phyloP scores from a whole-genome alignment of 2,329 filamentous ascomycete genomes.

The Scytalidium lignicola region DNA sequence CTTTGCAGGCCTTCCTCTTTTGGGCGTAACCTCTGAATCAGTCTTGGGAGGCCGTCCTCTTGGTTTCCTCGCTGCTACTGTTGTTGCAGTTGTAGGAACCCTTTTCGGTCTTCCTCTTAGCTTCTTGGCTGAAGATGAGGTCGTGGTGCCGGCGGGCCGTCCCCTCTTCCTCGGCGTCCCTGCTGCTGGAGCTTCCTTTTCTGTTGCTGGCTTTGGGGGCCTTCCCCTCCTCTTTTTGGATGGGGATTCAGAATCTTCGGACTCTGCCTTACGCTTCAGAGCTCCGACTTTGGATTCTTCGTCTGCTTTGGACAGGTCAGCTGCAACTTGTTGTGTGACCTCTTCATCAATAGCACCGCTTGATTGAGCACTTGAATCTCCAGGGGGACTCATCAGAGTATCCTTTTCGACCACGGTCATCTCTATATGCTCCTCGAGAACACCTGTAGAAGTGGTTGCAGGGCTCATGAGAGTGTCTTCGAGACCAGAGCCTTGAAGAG shows the following conservation, averaged over 20 bases:
- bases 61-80: constrained; percentile 1
- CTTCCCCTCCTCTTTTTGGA: constrained; percentile 11
- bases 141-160: constrained; percentile 2
- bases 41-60: too few relatives aligned
- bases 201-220: constrained; percentile 3
- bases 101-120: neutral
- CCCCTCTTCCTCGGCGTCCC: constrained; percentile 1
- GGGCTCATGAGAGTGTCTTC: neutral
- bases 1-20: neutral
- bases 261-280: constrained; percentile 1
- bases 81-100: neutral
- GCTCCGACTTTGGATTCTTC: neutral
- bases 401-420: constrained; percentile 15
- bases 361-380: constrained; percentile 1
- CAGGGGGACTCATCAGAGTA: constrained; percentile 4
- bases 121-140: constrained; percentile 1
- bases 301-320: neutral
- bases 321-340: neutral
- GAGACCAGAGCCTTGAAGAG: neutral
- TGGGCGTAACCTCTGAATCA: too few relatives aligned
- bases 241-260: neutral
- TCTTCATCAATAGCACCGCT: constrained; percentile 4
- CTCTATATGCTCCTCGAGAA: neutral
- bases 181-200: neutral
- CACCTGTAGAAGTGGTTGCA: too few relatives aligned